phyloP scores from a whole-genome alignment of 805 yeast genomes.

The Metschnikowia lunata region DNA sequence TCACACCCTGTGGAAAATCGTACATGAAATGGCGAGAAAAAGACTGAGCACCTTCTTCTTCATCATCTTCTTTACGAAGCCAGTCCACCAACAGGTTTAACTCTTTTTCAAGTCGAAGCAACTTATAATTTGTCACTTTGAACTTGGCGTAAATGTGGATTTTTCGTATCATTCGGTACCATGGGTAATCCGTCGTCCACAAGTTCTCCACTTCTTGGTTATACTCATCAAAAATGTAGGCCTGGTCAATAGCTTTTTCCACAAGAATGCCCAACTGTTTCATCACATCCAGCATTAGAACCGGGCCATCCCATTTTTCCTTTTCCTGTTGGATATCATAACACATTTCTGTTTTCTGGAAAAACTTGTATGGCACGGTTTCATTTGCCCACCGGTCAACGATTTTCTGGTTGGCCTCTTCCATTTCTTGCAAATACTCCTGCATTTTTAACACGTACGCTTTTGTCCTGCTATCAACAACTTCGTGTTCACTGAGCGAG shows the following conservation, averaged over 20 bases:
- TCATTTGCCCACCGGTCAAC: constrained; percentile 21
- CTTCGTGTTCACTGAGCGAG: constrained; percentile 38
- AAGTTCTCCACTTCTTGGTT: constrained; percentile 45
- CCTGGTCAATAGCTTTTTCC: constrained; percentile 9
- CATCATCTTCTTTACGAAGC: constrained; percentile 15
- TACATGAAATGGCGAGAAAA: constrained; percentile 13
- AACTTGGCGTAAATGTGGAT: constrained; percentile 54
- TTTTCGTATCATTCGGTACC: constrained; percentile 65
- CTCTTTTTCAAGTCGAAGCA: constrained; percentile 37
- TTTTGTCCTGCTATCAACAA: constrained; percentile 25
- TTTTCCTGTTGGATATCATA: constrained; percentile 18
- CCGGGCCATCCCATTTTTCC: constrained; percentile 7
- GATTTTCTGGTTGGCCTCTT: constrained; percentile 6
- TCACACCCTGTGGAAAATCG: constrained; percentile 11
- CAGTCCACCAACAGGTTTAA: constrained; percentile 16
- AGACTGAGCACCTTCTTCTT: constrained; percentile 2
- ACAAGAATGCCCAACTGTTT: constrained; percentile 21
- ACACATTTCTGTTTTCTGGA: constrained; percentile 20
- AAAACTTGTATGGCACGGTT: constrained; percentile 15
- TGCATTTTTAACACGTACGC: constrained; percentile 20
- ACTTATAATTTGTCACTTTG: constrained; percentile 48
- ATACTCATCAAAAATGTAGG: constrained; percentile 46
- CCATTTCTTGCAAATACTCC: constrained; percentile 17
- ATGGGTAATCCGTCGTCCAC: constrained; percentile 65
- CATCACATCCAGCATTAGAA: constrained; percentile 15